Base-by-base conservation (phyloP, 441 rosid genomes). In the Eruca vesicaria region DNA sequence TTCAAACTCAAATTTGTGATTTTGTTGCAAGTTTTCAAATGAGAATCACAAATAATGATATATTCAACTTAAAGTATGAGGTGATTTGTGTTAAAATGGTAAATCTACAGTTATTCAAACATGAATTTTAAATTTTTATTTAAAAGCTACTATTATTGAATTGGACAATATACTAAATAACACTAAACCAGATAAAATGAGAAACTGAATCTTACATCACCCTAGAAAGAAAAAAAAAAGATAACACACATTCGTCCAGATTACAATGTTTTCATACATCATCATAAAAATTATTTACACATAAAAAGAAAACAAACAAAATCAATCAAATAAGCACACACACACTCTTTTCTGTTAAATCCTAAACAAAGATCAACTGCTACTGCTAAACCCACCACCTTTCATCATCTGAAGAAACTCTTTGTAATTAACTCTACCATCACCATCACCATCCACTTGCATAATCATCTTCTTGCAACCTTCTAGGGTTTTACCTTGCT, bases 371-470 rank as follows among this genome's bases (percentile, higher is more conserved):
- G 12, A 43, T 81, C 67, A 86, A 73, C 2, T 31, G 41, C 82
- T 65, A 20, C 82, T 81, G n/a, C 84, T 85, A 5, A 87, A 88
- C 10, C 91, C 94, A 59, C 87, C 86, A 4, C 86, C 84, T 65
- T 89, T 89, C 97, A 89, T 90, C 97, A 90, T 90, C 68, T 85
- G 85, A 84, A 76, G 75, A 63, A 90, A 90, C 87, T 90, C 97
- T 52, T 69, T 82, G 56, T 80, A 89, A 84, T 84, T 80, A 21
- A 90, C 92, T 88, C 78, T 83, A 15, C 92, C 97, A 73, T 91
- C 93, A 18, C 94, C 97, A 69, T 91, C 94, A 8, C 66, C 86
- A 63, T 89, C 97, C 6, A 91, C 94, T 82, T 80, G 89, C 78
- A 38, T 81, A 43, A 91, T 91, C 90, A 91, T 91, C 77, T 61